phyloP scores from a whole-genome alignment of 352 stramenopile genomes.

The Plasmopara halstedii region DNA sequence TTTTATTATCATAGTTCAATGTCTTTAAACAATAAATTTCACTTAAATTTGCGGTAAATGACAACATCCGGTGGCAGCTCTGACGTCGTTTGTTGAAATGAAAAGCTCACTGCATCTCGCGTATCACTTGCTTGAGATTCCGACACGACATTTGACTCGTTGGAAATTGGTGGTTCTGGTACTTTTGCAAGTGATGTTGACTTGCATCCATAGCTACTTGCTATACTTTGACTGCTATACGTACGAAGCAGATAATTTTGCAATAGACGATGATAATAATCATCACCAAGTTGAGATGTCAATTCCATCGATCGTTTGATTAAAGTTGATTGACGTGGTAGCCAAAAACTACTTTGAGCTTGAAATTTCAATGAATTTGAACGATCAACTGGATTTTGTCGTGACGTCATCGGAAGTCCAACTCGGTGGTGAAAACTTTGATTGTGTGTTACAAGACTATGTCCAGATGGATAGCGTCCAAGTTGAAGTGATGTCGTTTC shows the following conservation, averaged over 20 bases:
- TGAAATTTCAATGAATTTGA: slow-evolving; percentile 12
- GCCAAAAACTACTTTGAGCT: slow-evolving; percentile 22
- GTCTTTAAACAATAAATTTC: slow-evolving; percentile 1
- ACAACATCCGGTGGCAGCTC: slow-evolving; percentile 8
- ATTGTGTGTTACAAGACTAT: slow-evolving; percentile 22
- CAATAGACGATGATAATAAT: slow-evolving; percentile 61
- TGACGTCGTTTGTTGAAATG: slow-evolving; percentile 5
- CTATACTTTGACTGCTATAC: slow-evolving; percentile 38
- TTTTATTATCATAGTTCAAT: not conserved
- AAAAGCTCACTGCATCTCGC: slow-evolving; percentile 10
- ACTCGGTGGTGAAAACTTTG: slow-evolving; percentile 24
- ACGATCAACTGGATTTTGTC: slow-evolving; percentile 4
- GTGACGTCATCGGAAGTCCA: slow-evolving; percentile 4
- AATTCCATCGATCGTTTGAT: slow-evolving; percentile 16
- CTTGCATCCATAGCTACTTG: slow-evolving; percentile 27
- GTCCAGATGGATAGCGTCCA: slow-evolving; percentile 17
- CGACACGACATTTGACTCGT: slow-evolving; percentile 20
- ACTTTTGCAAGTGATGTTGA: not conserved
- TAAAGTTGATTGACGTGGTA: slow-evolving; percentile 17
- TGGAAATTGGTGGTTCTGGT: slow-evolving; percentile 15
- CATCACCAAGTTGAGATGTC: slow-evolving; percentile 32
- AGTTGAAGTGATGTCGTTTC: slow-evolving; percentile 25
- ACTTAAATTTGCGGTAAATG: slow-evolving; percentile 18
- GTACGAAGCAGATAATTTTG: slow-evolving; percentile 53
- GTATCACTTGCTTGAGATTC: slow-evolving; percentile 16